These are phyloP conservation scores for Cutaneotrichosporon dermatis DNA, from an alignment of 1,284 basidiomycete species.

Conservation along the genomic window DNA sequence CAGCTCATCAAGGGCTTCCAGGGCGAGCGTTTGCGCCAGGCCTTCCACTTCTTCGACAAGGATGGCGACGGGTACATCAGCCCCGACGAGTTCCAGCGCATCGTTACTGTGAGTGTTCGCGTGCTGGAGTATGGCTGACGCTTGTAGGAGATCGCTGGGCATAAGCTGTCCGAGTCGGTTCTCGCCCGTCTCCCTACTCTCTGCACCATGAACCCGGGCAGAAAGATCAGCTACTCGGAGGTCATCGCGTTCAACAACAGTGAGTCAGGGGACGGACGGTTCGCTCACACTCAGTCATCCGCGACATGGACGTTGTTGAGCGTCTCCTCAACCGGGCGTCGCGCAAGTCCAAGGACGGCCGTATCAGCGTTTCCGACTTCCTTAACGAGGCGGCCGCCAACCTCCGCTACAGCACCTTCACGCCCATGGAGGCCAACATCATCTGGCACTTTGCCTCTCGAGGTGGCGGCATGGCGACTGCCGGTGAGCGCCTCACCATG, in stretches of 20 bases:
- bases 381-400: slow-evolving; percentile 49
- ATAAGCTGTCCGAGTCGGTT: slow-evolving; percentile 87
- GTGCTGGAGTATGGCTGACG: too few relatives aligned
- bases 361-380: slow-evolving; percentile 59
- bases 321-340: slow-evolving; percentile 59
- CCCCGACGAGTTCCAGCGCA: slow-evolving; percentile 86
- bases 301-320: slow-evolving; percentile 92
- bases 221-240: slow-evolving; percentile 88
- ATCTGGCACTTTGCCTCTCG: slow-evolving; percentile 92
- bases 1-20: slow-evolving; percentile 91
- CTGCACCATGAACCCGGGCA: slow-evolving; percentile 77
- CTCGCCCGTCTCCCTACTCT: slow-evolving; percentile 84
- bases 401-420: slow-evolving; percentile 86
- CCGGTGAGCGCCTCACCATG: slow-evolving; percentile 63
- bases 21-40: slow-evolving; percentile 88
- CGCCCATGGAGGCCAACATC: slow-evolving; percentile 91
- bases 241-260: slow-evolving; percentile 89
- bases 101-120: slow-evolving; percentile 55
- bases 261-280: slow-evolving; percentile 13
- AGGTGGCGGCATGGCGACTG: slow-evolving; percentile 56
- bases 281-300: slow-evolving; percentile 7
- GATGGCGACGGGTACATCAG: slow-evolving; percentile 86
- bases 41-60: slow-evolving; percentile 81
- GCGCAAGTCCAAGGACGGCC: slow-evolving; percentile 83
- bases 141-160: slow-evolving; percentile 77